phyloP scores from a whole-genome alignment of 2,329 filamentous ascomycete species.

The Lomentospora prolificans region DNA sequence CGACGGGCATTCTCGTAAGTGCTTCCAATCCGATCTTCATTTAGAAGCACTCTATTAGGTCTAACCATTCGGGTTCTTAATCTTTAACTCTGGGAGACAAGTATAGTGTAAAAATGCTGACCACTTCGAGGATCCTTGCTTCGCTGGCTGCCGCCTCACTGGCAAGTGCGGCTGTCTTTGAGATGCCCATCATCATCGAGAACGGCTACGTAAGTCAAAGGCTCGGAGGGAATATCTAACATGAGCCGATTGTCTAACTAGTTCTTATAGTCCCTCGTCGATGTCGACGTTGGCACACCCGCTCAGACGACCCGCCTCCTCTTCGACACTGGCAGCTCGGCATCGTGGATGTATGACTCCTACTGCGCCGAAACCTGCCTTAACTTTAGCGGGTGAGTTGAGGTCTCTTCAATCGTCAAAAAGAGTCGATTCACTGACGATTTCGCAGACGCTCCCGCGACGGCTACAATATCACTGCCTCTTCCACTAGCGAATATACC shows the following conservation, averaged over 20 bases:
- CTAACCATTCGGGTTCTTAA: too few relatives aligned
- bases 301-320: conserved; percentile 17
- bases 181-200: conserved; percentile 10
- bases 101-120: neutral
- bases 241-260: neutral
- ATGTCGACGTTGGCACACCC: conserved; percentile 21
- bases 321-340: conserved; percentile 26
- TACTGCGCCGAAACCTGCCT: conserved; percentile 18
- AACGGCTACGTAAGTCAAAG: conserved; percentile 10
- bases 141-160: neutral
- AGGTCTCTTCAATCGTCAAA: too few relatives aligned
- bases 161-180: neutral
- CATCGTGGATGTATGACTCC: conserved; percentile 22
- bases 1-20: too few relatives aligned
- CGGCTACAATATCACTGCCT: conserved; percentile 19
- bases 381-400: conserved; percentile 16
- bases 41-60: too few relatives aligned
- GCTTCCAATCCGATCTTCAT: too few relatives aligned
- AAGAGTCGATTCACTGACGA: too few relatives aligned
- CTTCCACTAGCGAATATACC: conserved; percentile 16
- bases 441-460: conserved; percentile 17
- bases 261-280: conserved; percentile 6
- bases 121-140: neutral
- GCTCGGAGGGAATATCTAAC: neutral
- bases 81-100: too few relatives aligned